Conservation (phyloP, 2,329 filamentous ascomycete species). For the Apiospora arundinis region DNA sequence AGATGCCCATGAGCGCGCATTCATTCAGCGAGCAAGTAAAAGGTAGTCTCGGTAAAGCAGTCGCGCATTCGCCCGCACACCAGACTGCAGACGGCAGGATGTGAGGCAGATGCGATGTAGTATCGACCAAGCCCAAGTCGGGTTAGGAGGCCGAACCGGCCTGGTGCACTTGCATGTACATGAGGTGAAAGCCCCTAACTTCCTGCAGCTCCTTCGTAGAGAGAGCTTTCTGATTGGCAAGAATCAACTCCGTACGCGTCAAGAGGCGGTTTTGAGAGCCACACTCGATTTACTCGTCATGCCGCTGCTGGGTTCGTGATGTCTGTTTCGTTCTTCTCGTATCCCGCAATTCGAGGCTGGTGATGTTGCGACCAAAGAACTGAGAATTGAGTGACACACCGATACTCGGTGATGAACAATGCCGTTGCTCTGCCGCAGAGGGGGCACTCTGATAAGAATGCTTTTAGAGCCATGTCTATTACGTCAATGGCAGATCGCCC, state of each 20-base stretch:
- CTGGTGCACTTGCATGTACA: neutral
- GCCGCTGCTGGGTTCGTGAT: neutral
- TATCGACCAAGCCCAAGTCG: neutral
- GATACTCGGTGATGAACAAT: neutral
- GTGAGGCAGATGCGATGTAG: neutral
- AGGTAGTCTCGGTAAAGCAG: neutral
- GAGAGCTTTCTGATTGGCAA: neutral
- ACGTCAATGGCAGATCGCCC: constrained; percentile 12
- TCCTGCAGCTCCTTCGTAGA: constrained; percentile 4
- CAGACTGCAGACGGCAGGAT: neutral
- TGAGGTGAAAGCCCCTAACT: constrained; percentile 16
- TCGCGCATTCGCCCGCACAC: neutral
- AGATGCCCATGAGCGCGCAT: neutral
- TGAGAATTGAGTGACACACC: neutral
- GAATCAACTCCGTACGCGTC: neutral
- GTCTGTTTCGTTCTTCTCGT: neutral
- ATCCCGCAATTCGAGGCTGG: neutral
- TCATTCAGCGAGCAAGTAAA: neutral
- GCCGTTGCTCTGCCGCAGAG: neutral
- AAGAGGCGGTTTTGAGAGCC: neutral
- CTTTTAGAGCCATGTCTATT: neutral
- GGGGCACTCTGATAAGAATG: constrained; percentile 10
- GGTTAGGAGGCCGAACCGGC: neutral
- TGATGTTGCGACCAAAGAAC: neutral
- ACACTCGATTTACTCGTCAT: neutral